Evolutionary conservation across 495 filamentous ascomycete genomes (phyloP).

Genomic region (Hypoxylon lienhwacheense): DNA sequence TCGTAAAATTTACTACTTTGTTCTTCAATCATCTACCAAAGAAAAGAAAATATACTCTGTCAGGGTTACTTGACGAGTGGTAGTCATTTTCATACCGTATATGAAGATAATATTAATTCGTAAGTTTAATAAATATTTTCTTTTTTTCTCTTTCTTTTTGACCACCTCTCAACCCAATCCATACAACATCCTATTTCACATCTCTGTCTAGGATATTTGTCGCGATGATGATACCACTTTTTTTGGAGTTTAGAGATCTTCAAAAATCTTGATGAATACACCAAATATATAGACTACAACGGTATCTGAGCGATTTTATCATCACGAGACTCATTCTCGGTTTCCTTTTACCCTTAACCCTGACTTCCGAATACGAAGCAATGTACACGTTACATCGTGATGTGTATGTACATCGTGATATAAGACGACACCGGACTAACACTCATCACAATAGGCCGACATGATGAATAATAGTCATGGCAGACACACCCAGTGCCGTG

Average conservation of each 20-base stretch:
- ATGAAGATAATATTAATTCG: neutral
- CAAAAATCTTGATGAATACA: slow-evolving; percentile 70
- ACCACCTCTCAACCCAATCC: neutral
- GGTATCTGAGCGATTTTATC: slow-evolving; percentile 83
- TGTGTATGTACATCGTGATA: neutral
- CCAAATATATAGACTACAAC: slow-evolving; percentile 91
- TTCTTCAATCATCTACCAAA: slow-evolving; percentile 4
- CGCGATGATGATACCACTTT: slow-evolving; percentile 63
- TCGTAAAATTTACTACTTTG: neutral
- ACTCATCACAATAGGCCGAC: slow-evolving; percentile 33
- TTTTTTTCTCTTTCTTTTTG: neutral
- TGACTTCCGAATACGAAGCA: too few relatives aligned
- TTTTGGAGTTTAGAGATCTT: slow-evolving; percentile 69
- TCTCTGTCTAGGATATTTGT: neutral
- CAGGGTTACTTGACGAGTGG: neutral
- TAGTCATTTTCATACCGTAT: neutral
- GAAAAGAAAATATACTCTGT: neutral
- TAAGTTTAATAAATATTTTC: slow-evolving; percentile 16
- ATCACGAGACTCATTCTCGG: neutral
- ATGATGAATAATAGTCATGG: slow-evolving; percentile 46
- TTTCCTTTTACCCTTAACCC: neutral
- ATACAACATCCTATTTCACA: neutral
- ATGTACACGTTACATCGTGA: neutral
- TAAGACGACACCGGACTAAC: slow-evolving; percentile 27
- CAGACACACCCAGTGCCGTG: slow-evolving; percentile 40